A percentile compares a stretch with the other conserved stretches of the same genome.
phyloP scores from a whole-genome alignment of 129 eudicot species.

The Scalesia atractyloides region DNA sequence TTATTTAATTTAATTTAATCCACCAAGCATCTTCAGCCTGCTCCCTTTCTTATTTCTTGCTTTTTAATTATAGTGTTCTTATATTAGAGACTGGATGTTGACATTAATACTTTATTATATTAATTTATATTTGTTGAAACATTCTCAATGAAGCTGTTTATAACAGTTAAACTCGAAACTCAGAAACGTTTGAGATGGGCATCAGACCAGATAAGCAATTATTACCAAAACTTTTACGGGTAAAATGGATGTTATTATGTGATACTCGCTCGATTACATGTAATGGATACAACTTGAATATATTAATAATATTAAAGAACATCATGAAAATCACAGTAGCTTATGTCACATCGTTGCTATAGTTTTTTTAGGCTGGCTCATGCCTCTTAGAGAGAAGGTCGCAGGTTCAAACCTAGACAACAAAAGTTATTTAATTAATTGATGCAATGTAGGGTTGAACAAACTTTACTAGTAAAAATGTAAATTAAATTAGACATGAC shows the following conservation, averaged over 20 bases:
- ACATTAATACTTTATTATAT: neutral
- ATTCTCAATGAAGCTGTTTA: neutral
- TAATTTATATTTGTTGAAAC: neutral
- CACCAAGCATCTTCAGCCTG: neutral
- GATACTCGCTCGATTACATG: neutral
- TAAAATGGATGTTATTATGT: neutral
- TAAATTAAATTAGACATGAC: too few relatives aligned
- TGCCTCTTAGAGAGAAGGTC: too few relatives aligned
- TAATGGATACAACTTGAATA: too few relatives aligned
- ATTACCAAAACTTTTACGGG: neutral
- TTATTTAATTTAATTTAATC: constrained; percentile 16
- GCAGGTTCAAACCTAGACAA: too few relatives aligned
- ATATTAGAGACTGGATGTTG: neutral
- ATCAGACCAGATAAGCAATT: neutral
- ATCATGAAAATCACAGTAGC: too few relatives aligned
- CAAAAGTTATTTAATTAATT: too few relatives aligned
- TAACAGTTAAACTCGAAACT: neutral
- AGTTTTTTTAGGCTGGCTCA: too few relatives aligned
- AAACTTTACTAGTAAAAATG: too few relatives aligned
- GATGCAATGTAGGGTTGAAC: too few relatives aligned
- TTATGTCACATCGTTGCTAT: too few relatives aligned
- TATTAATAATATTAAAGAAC: too few relatives aligned
- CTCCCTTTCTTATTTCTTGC: neutral
- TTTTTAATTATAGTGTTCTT: neutral
- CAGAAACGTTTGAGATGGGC: neutral